A percentile compares a stretch with the other conserved stretches of the same genome.
phyloP scores from a whole-genome alignment of 2,329 filamentous ascomycete genomes.

The Ophiocordyceps australis region DNA sequence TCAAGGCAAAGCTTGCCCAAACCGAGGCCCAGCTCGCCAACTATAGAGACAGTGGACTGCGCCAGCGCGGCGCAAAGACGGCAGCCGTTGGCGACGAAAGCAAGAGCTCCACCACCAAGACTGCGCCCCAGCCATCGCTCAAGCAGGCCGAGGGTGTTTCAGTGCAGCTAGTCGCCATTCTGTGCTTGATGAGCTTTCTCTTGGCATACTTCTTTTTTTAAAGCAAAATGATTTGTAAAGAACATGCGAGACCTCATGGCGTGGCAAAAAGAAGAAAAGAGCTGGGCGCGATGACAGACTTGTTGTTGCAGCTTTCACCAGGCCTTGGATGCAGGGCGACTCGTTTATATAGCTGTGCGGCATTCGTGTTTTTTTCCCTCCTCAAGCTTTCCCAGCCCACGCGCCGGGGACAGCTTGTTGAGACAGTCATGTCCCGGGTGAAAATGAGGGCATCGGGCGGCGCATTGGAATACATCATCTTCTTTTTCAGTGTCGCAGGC shows the following conservation, averaged over 20 bases:
- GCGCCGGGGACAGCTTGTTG: too few species aligned
- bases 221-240: too few species aligned
- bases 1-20: slow-evolving; percentile 56
- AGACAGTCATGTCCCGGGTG: too few species aligned
- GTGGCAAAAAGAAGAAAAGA: too few species aligned
- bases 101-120: slow-evolving; percentile 28
- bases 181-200: slow-evolving; percentile 83
- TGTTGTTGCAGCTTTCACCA: too few species aligned
- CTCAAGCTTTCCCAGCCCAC: too few species aligned
- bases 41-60: slow-evolving; percentile 55
- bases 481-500: not conserved
- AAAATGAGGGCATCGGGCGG: too few species aligned
- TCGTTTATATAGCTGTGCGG: too few species aligned
- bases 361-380: too few species aligned
- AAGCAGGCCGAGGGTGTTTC: slow-evolving; percentile 57
- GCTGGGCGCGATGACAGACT: too few species aligned
- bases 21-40: slow-evolving; percentile 56
- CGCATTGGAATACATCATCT: not conserved
- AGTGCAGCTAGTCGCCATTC: slow-evolving; percentile 62
- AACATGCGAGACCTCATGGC: too few species aligned
- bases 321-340: too few species aligned
- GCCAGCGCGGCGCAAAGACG: slow-evolving; percentile 56
- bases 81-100: slow-evolving; percentile 27
- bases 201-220: slow-evolving; percentile 95
- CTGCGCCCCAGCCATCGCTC: slow-evolving; percentile 34